Conservation (phyloP, 257 asterid species). For the Verbena officinalis region DNA sequence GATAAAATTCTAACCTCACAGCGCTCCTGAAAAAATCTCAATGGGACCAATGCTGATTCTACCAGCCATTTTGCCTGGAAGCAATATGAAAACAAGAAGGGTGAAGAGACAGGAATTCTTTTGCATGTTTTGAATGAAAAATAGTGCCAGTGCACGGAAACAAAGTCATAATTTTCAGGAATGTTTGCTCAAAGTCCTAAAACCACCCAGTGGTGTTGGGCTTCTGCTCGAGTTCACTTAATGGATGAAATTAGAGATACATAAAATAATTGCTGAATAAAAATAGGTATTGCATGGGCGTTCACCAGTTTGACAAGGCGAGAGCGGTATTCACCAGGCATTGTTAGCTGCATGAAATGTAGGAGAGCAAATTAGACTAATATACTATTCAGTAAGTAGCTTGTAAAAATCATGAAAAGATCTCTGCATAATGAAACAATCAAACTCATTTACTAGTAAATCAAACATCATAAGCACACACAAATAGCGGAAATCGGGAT, state of each 20-base stretch:
- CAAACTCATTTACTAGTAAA: slow-evolving; percentile 14
- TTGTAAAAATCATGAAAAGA: slow-evolving; percentile 9
- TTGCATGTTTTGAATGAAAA: background rate
- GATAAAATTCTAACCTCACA: slow-evolving; percentile 70
- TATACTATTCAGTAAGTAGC: background rate
- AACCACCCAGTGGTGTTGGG: background rate
- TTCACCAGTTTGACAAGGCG: slow-evolving; percentile 93
- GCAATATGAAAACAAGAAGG: slow-evolving; percentile 15
- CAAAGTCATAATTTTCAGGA: background rate
- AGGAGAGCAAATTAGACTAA: slow-evolving; percentile 33
- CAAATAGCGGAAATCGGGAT: background rate
- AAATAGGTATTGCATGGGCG: slow-evolving; percentile 15
- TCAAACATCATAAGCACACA: background rate
- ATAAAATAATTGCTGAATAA: slow-evolving; percentile 11
- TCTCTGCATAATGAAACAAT: slow-evolving; percentile 16
- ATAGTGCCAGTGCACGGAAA: slow-evolving; percentile 6
- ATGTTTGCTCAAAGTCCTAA: slow-evolving; percentile 9
- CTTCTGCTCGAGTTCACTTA: background rate
- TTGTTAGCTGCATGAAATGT: slow-evolving; percentile 64
- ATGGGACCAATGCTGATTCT: slow-evolving; percentile 91
- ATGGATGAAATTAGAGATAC: slow-evolving; percentile 12
- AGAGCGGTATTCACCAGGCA: slow-evolving; percentile 75
- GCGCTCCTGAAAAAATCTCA: slow-evolving; percentile 95
- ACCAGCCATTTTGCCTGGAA: slow-evolving; percentile 94
- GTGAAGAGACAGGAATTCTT: slow-evolving; percentile 9